phyloP scores from a whole-genome alignment of 2,329 filamentous ascomycete species.

The Trichoderma hamatum region DNA sequence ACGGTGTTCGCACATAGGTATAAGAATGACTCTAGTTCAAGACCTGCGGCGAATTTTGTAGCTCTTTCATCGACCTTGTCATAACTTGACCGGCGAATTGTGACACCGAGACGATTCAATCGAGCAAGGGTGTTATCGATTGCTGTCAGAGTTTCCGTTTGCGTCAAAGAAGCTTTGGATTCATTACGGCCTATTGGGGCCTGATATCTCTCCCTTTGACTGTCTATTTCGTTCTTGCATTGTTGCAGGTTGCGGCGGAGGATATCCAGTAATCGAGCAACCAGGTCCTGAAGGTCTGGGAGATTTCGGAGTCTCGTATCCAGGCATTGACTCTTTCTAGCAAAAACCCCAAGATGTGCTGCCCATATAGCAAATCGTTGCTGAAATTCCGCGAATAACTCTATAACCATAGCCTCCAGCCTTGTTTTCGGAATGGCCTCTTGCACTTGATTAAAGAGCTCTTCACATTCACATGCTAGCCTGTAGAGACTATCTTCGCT shows the following conservation, averaged over 20 bases:
- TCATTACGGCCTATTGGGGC: too few species aligned
- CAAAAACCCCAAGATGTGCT: conserved; percentile 26
- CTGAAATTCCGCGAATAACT: conserved; percentile 21
- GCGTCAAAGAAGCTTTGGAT: background rate
- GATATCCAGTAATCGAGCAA: conserved; percentile 17
- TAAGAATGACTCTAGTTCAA: background rate
- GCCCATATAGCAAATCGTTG: conserved; percentile 25
- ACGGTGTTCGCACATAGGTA: background rate
- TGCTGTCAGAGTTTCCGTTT: background rate
- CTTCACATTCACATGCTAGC: background rate
- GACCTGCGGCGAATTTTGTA: background rate
- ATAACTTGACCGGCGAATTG: conserved; percentile 21
- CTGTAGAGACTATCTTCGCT: background rate
- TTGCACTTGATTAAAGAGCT: background rate
- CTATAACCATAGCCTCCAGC: background rate
- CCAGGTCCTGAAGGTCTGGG: conserved; percentile 24
- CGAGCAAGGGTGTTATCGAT: conserved; percentile 23
- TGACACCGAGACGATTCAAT: conserved; percentile 15
- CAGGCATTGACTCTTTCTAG: conserved; percentile 26
- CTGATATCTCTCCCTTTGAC: background rate
- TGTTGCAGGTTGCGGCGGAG: conserved; percentile 1
- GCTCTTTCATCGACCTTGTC: background rate
- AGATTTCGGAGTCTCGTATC: conserved; percentile 24
- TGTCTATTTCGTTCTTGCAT: background rate
- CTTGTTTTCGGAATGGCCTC: background rate